Conservation (phyloP, 768 basidiomycete species). For the Xerocomus brunneocitrinus region DNA sequence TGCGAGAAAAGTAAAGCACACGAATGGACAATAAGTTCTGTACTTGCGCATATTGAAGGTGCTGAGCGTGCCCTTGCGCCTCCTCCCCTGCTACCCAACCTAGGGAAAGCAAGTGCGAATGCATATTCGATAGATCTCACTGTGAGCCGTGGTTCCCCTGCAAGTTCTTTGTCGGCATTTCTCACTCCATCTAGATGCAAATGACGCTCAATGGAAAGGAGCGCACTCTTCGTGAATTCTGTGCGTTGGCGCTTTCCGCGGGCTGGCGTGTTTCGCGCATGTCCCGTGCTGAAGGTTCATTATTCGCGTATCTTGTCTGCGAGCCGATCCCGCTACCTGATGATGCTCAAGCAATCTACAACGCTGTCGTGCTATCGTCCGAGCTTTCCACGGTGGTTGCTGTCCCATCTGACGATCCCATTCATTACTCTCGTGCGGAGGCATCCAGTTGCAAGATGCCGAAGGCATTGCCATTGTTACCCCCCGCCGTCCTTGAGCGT, state of each 20-base stretch:
- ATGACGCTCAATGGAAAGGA: slow-evolving; percentile 65
- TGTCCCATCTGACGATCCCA: slow-evolving; percentile 7
- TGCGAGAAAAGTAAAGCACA: not conserved
- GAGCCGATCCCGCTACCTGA: slow-evolving; percentile 54
- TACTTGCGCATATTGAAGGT: slow-evolving; percentile 44
- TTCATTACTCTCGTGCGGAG: not conserved
- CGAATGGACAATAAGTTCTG: slow-evolving; percentile 27
- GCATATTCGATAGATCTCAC: slow-evolving; percentile 71
- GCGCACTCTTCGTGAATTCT: slow-evolving; percentile 61
- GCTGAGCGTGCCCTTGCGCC: slow-evolving; percentile 51
- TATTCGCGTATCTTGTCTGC: slow-evolving; percentile 70
- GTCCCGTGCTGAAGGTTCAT: slow-evolving; percentile 52
- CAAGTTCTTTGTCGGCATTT: not conserved
- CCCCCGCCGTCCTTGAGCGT: slow-evolving; percentile 35
- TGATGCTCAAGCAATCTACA: slow-evolving; percentile 22
- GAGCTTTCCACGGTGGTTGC: slow-evolving; percentile 14
- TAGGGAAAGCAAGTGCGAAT: slow-evolving; percentile 63
- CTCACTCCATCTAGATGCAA: slow-evolving; percentile 51
- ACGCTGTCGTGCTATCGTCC: slow-evolving; percentile 15
- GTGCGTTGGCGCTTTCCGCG: slow-evolving; percentile 47
- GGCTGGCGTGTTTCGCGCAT: slow-evolving; percentile 62
- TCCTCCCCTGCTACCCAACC: slow-evolving; percentile 63
- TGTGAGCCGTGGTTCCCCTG: slow-evolving; percentile 32
- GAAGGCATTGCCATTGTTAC: slow-evolving; percentile 12
- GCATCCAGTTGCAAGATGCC: slow-evolving; percentile 7